A percentile compares a stretch with the other conserved stretches of the same genome.
Conservation (phyloP, 192 early-diverging fungal species). For the Coemansia sp. region DNA sequence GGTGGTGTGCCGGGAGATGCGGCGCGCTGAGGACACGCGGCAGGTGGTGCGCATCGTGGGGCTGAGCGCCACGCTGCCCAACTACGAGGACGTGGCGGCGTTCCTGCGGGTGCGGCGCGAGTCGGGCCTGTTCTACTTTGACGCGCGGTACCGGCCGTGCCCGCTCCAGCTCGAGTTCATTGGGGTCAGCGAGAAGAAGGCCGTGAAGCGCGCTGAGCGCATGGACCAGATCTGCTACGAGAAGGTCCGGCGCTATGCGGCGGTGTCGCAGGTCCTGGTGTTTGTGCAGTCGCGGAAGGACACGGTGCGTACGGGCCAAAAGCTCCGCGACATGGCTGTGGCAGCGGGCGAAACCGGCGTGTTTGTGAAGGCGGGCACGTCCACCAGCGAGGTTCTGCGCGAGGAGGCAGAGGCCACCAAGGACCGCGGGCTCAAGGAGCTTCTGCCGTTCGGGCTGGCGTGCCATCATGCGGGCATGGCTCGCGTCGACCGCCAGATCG, state of each 20-base stretch:
- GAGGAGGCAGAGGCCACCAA: slow-evolving; percentile 77
- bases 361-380: slow-evolving; percentile 82
- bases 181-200: slow-evolving; percentile 97
- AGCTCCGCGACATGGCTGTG: slow-evolving; percentile 89
- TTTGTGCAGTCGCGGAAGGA: slow-evolving; percentile 99
- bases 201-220: slow-evolving; percentile 85
- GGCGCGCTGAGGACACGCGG: slow-evolving; percentile 87
- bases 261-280: slow-evolving; percentile 85
- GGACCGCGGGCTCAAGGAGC: slow-evolving; percentile 83
- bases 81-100: slow-evolving; percentile 92
- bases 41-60: slow-evolving; percentile 89
- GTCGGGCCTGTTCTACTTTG: slow-evolving; percentile 89
- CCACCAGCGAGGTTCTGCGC: slow-evolving; percentile 79
- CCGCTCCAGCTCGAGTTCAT: slow-evolving; percentile 96
- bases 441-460: slow-evolving; percentile 93
- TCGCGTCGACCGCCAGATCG: slow-evolving; percentile 84
- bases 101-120: slow-evolving; percentile 87
- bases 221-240: slow-evolving; percentile 98
- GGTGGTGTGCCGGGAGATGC: slow-evolving; percentile 84
- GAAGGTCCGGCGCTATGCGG: slow-evolving; percentile 86
- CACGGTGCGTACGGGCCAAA: slow-evolving; percentile 92
- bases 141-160: slow-evolving; percentile 88
- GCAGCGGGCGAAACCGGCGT: slow-evolving; percentile 82
- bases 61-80: slow-evolving; percentile 92
- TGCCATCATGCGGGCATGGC: slow-evolving; percentile 98